These are phyloP conservation scores for Chlamydomonas incerta DNA, from an alignment of 139 green algal genomes.

Conservation along the genomic window DNA sequence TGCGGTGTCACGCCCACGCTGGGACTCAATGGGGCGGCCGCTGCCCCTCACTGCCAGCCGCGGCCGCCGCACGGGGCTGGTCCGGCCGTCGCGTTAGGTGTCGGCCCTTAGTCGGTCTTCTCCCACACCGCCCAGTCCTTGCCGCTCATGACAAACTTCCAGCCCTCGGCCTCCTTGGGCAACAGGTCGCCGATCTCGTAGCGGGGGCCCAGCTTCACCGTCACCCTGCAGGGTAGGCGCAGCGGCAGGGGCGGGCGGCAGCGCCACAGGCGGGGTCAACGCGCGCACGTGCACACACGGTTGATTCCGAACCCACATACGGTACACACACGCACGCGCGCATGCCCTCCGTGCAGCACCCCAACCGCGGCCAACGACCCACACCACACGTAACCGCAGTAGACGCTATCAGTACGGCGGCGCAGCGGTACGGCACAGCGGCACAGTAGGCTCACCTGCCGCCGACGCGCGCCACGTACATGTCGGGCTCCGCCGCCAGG, in stretches of 20 bases:
- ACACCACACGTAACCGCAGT: background rate
- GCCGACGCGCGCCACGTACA: slow-evolving; percentile 77
- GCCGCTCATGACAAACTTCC: background rate
- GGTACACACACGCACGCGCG: background rate
- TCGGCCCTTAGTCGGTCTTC: background rate
- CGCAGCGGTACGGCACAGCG: background rate
- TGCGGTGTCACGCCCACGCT: too few relatives aligned
- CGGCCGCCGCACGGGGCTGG: too few relatives aligned
- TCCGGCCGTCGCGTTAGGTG: too few relatives aligned
- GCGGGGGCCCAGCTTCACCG: slow-evolving; percentile 50
- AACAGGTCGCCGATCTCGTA: slow-evolving; percentile 30
- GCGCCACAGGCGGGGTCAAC: too few relatives aligned
- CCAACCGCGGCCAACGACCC: too few relatives aligned
- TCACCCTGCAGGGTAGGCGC: too few relatives aligned
- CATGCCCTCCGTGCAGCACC: too few relatives aligned
- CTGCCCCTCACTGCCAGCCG: too few relatives aligned
- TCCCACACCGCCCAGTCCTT: slow-evolving; percentile 36
- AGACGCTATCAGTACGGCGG: background rate
- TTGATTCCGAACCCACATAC: background rate
- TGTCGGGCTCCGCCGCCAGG: slow-evolving; percentile 67
- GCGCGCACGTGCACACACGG: too few relatives aligned
- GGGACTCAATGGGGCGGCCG: too few relatives aligned
- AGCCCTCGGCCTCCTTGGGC: background rate
- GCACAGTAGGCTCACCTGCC: slow-evolving; percentile 41
- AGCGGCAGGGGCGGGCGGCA: too few relatives aligned